Evolutionary conservation across 768 basidiomycete genomes (phyloP).

Genomic region (Auriscalpium vulgare): DNA sequence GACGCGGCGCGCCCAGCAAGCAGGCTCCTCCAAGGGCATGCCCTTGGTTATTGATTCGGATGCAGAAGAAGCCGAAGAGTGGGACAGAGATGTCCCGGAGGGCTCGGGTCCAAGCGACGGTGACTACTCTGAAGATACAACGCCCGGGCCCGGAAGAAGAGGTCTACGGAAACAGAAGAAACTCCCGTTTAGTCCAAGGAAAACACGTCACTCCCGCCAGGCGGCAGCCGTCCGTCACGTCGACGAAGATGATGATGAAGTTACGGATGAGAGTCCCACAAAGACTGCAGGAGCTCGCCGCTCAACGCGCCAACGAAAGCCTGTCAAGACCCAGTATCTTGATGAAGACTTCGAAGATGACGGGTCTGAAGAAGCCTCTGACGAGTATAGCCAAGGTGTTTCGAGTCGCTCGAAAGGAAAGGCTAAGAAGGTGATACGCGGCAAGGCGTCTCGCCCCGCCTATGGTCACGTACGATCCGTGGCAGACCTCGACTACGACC

Average conservation of each 20-base stretch:
- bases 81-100: constrained; percentile 19
- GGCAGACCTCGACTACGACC: constrained; percentile 31
- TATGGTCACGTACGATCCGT: constrained; percentile 41
- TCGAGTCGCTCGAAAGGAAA: constrained; percentile 6
- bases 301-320: constrained; percentile 40
- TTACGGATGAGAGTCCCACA: constrained; percentile 18
- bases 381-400: constrained; percentile 32
- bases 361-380: constrained; percentile 4
- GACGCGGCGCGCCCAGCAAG: constrained; percentile 16
- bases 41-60: constrained; percentile 13
- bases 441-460: constrained; percentile 35
- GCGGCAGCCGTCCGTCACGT: constrained; percentile 17
- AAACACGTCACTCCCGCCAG: constrained; percentile 37
- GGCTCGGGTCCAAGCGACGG: constrained; percentile 8
- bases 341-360: constrained; percentile 14
- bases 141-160: constrained; percentile 2
- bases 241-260: constrained; percentile 30
- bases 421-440: constrained; percentile 22
- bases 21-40: neutral
- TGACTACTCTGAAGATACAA: neutral
- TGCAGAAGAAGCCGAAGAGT: constrained; percentile 23
- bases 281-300: constrained; percentile 28
- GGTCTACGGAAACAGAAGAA: constrained; percentile 17
- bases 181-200: constrained; percentile 65
- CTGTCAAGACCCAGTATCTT: constrained; percentile 25